Evolutionary conservation across 305 asterid genomes (phyloP).

Genomic region (Fraxinus dipetala): DNA sequence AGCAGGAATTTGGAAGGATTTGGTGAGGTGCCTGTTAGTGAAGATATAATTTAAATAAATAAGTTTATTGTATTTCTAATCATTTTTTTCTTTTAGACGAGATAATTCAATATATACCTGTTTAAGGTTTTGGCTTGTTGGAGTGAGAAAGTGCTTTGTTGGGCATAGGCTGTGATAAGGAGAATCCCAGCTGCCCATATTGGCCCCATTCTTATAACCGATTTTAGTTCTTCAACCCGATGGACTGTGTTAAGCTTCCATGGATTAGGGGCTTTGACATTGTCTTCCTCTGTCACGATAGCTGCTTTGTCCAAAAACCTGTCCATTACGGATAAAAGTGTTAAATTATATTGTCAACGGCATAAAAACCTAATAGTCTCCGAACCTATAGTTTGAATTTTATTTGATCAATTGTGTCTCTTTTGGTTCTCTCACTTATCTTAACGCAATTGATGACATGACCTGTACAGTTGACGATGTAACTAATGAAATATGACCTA

Average conservation of each 20-base stretch:
- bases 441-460: neutral
- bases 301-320: slow-evolving; percentile 88
- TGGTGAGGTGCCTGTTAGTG: slow-evolving; percentile 64
- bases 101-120: neutral
- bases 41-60: neutral
- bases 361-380: neutral
- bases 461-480: neutral
- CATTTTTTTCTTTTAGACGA: neutral
- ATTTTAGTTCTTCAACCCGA: slow-evolving; percentile 84
- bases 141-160: slow-evolving; percentile 74
- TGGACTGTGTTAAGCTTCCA: slow-evolving; percentile 81
- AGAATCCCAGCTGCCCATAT: slow-evolving; percentile 95
- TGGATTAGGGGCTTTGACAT: slow-evolving; percentile 58
- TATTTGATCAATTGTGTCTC: neutral
- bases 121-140: slow-evolving; percentile 68
- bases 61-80: neutral
- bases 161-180: slow-evolving; percentile 73
- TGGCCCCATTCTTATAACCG: slow-evolving; percentile 81
- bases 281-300: slow-evolving; percentile 54
- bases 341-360: neutral
- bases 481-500: neutral
- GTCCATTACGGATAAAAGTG: neutral
- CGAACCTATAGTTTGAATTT: neutral
- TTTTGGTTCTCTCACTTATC: neutral
- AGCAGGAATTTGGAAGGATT: slow-evolving; percentile 68